Conservation (phyloP, 2,329 filamentous ascomycete genomes). For the Epichloe uncinata region DNA sequence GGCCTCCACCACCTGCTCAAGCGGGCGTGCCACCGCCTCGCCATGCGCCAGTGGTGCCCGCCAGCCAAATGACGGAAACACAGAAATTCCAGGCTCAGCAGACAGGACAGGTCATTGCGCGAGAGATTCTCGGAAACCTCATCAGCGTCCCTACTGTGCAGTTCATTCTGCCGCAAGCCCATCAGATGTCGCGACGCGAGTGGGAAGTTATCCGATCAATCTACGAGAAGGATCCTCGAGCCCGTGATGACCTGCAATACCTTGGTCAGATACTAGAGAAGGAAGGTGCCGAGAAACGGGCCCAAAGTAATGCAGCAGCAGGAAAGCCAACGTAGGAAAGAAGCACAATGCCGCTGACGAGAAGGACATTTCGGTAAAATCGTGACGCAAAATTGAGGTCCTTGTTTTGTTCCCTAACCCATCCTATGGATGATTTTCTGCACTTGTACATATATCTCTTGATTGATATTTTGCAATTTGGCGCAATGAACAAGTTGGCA, state of each 20-base stretch:
- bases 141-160: slow-evolving; percentile 51
- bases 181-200: slow-evolving; percentile 54
- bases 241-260: slow-evolving; percentile 47
- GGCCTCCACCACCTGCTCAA: slow-evolving; percentile 7
- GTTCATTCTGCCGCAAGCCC: slow-evolving; percentile 56
- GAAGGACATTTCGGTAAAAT: neutral
- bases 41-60: slow-evolving; percentile 3
- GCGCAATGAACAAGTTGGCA: no score
- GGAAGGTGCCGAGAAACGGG: slow-evolving; percentile 20
- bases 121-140: slow-evolving; percentile 49
- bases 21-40: slow-evolving; percentile 1
- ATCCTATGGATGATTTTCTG: neutral
- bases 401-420: neutral
- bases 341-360: neutral
- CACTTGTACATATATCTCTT: no score
- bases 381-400: neutral
- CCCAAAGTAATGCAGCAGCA: slow-evolving; percentile 3
- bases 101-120: slow-evolving; percentile 43
- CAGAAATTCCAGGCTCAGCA: slow-evolving; percentile 30
- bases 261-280: slow-evolving; percentile 43
- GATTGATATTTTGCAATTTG: no score
- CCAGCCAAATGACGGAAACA: slow-evolving; percentile 17
- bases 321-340: slow-evolving; percentile 1
- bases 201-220: slow-evolving; percentile 62
- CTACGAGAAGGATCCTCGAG: slow-evolving; percentile 49